A percentile compares a stretch with the other conserved stretches of the same genome.
These are phyloP conservation scores for Gossypium davidsonii DNA, from an alignment of 441 rosid species.

Conservation along the genomic window DNA sequence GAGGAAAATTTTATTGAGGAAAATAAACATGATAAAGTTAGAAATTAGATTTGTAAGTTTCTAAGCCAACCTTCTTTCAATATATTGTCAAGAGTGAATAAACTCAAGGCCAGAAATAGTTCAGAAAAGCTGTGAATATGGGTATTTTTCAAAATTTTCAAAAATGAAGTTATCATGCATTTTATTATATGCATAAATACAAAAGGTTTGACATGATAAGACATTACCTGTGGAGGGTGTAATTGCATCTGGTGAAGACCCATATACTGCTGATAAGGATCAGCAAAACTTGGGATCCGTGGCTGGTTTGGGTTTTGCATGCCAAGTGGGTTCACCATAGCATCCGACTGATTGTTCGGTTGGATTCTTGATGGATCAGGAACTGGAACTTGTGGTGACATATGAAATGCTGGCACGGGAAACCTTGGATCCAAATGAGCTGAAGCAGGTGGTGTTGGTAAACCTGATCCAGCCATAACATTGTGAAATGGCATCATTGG, in stretches of 20 bases:
- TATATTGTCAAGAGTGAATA: background rate
- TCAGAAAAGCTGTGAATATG: background rate
- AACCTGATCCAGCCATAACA: constrained; percentile 44
- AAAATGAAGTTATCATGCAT: background rate
- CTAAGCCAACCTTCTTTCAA: background rate
- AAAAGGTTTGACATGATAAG: background rate
- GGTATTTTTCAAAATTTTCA: background rate
- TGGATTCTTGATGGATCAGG: constrained; percentile 52
- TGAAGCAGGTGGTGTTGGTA: constrained; percentile 49
- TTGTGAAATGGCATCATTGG: constrained; percentile 74
- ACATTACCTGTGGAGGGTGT: constrained; percentile 49
- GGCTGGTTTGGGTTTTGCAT: constrained; percentile 44
- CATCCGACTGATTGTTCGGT: constrained; percentile 37
- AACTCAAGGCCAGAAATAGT: background rate
- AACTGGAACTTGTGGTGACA: constrained; percentile 40
- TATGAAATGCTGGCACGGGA: constrained; percentile 49
- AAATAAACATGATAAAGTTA: background rate
- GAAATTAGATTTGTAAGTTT: background rate
- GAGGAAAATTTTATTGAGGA: background rate
- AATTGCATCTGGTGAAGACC: constrained; percentile 49
- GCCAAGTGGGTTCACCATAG: constrained; percentile 15
- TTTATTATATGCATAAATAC: background rate
- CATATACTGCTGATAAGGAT: constrained; percentile 67
- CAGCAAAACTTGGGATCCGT: constrained; percentile 32
- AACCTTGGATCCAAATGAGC: constrained; percentile 49